phyloP scores from a whole-genome alignment of 192 early-diverging fungal species.

The Phlyctochytrium planicorne region DNA sequence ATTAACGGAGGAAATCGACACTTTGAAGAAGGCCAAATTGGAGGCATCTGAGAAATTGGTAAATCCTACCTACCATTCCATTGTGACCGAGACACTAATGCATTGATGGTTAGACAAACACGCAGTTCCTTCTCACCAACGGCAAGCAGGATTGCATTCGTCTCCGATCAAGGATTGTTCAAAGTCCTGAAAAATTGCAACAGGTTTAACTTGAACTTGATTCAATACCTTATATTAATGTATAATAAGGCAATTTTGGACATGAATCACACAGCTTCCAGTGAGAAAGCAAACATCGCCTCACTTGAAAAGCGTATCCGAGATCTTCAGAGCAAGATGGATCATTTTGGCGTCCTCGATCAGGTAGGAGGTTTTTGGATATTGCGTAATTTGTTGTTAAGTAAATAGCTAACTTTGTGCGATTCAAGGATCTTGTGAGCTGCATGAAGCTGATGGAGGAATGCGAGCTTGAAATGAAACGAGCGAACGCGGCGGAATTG shows the following conservation, averaged over 20 bases:
- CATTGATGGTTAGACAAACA: conserved; percentile 42
- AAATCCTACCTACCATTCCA: conserved; percentile 11
- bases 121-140: conserved; percentile 45
- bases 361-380: conserved; percentile 23
- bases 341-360: conserved; percentile 54
- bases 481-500: conserved; percentile 43
- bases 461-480: conserved; percentile 54
- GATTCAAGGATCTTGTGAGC: conserved; percentile 47
- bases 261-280: conserved; percentile 47
- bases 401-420: conserved; percentile 3
- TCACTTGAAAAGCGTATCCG: conserved; percentile 52
- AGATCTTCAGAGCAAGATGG: conserved; percentile 54
- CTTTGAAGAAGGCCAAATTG: conserved; percentile 50
- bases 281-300: conserved; percentile 45
- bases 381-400: conserved; percentile 19
- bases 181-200: conserved; percentile 74
- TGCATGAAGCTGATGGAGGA: conserved; percentile 65
- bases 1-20: conserved; percentile 39
- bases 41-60: conserved; percentile 57
- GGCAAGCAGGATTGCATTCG: conserved; percentile 52
- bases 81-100: background rate
- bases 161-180: conserved; percentile 64
- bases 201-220: conserved; percentile 39
- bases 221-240: background rate
- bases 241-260: conserved; percentile 47